Evolutionary conservation across 495 filamentous ascomycete species (phyloP).

Genomic region (Tuber brumale): DNA sequence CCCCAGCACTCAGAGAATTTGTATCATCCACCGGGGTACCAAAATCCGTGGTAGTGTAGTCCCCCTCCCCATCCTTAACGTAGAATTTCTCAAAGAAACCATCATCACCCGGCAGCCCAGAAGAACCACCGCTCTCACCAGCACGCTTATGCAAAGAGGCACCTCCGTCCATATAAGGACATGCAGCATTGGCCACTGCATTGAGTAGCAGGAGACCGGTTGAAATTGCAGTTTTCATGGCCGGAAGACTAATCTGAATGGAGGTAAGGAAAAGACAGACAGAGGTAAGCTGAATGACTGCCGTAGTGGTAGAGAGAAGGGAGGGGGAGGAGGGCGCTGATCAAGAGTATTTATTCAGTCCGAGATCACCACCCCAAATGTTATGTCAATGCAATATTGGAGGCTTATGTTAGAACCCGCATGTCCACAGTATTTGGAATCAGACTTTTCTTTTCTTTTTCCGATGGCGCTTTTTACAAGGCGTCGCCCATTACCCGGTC

Average conservation of each 20-base stretch:
- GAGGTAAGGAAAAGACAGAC: slow-evolving; percentile 2
- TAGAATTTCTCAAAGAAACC: slow-evolving; percentile 54
- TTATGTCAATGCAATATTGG: not conserved
- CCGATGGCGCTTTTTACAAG: not conserved
- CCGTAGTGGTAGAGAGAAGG: not conserved
- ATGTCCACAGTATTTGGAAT: not conserved
- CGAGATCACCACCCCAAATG: not conserved
- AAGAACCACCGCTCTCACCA: not conserved
- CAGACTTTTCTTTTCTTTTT: not conserved
- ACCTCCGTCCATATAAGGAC: slow-evolving; percentile 40
- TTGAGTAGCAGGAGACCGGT: slow-evolving; percentile 30
- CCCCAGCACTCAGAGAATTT: slow-evolving; percentile 62
- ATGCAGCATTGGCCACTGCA: slow-evolving; percentile 31
- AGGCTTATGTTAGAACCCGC: not conserved
- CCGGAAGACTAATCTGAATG: slow-evolving; percentile 11
- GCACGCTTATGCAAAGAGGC: slow-evolving; percentile 19
- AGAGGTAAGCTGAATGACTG: slow-evolving; percentile 6
- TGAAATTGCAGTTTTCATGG: slow-evolving; percentile 24
- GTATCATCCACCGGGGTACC: slow-evolving; percentile 69
- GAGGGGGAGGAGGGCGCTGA: not conserved
- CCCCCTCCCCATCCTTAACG: slow-evolving; percentile 54
- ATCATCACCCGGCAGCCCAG: slow-evolving; percentile 34
- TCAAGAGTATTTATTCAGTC: slow-evolving; percentile 25
- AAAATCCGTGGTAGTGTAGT: slow-evolving; percentile 62
- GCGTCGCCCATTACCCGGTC: not conserved